Base-by-base conservation (phyloP, 2,329 filamentous ascomycete genomes). In the Fusarium metavorans region DNA sequence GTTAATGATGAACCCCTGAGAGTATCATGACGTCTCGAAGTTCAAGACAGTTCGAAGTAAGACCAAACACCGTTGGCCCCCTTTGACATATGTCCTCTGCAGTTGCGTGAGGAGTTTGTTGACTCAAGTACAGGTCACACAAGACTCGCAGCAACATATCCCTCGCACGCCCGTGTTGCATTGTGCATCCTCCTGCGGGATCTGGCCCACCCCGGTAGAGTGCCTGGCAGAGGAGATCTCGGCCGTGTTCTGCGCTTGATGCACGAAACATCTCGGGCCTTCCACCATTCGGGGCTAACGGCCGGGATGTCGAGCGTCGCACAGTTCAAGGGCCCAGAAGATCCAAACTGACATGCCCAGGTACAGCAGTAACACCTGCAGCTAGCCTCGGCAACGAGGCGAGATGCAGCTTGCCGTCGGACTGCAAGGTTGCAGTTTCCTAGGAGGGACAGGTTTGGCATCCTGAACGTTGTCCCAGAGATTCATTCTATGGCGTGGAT, bases 341-440 rank as follows among this genome's bases (percentile, higher is more conserved):
- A 23, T 13, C 56, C 68, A 41, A 68, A 65, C 37, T 62, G 32
- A 60, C 41, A 68, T 59, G 25, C n/a, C 32, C 48, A 60, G 37
- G 64, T 65, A 59, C 43, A 57, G 56, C 25, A 30, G 66, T 70
- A 66, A 37, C 64, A 67, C 39, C 35, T 78, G 75, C 75, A 71
- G 30, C 64, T 45, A 73, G 70, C 76, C 74, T 76, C 67, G 52
- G 64, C 58, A 70, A 58, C 66, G 68, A 73, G 71, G 67, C 66
- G 66, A 77, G 66, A 76, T 75, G 66, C 39, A 71, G 67, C 66
- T 65, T 70, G 56, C 66, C 72, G 58, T 68, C 50, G 52, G 60
- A 54, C 56, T 34, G 64, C 48, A 60, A 56, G 30, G 23, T 57
- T 56, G 32, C 39, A 52, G n/a, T 61, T 41, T 62, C 52, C 9